These are phyloP conservation scores for Ophiostoma piceae DNA, from an alignment of 2,329 filamentous ascomycete species.

Conservation along the genomic window DNA sequence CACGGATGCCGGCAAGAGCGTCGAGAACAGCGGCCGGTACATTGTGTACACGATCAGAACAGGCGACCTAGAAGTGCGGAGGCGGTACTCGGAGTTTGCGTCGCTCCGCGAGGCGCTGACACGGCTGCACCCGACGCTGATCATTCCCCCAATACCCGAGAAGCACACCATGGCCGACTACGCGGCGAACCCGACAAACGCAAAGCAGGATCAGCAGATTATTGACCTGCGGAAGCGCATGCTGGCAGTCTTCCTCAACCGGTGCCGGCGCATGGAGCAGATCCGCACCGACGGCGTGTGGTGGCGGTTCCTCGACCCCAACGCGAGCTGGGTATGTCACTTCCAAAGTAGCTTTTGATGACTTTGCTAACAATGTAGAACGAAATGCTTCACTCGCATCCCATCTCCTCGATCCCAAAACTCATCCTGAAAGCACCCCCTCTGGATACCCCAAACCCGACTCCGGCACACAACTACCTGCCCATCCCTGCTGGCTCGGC, in stretches of 20 bases:
- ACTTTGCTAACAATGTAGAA: slow-evolving; percentile 49
- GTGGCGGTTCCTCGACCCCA: slow-evolving; percentile 96
- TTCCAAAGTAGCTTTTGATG: not conserved
- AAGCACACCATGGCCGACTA: slow-evolving; percentile 99
- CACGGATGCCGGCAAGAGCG: slow-evolving; percentile 90
- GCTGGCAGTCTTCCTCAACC: slow-evolving; percentile 90
- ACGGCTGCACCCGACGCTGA: slow-evolving; percentile 85
- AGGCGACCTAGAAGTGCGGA: slow-evolving; percentile 87
- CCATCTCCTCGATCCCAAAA: slow-evolving; percentile 86
- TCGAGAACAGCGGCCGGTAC: slow-evolving; percentile 83
- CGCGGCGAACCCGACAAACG: slow-evolving; percentile 93
- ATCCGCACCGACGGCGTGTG: slow-evolving; percentile 90
- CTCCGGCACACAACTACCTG: slow-evolving; percentile 77
- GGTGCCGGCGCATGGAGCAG: slow-evolving; percentile 87
- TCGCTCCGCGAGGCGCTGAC: slow-evolving; percentile 84
- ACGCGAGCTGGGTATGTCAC: slow-evolving; percentile 83
- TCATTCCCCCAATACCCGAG: slow-evolving; percentile 95
- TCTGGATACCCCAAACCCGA: slow-evolving; percentile 87
- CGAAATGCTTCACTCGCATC: slow-evolving; percentile 90
- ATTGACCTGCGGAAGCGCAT: slow-evolving; percentile 96
- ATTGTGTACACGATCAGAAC: slow-evolving; percentile 98
- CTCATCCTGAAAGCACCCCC: slow-evolving; percentile 93
- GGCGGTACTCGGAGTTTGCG: slow-evolving; percentile 94
- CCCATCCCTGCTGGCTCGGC: slow-evolving; percentile 80
- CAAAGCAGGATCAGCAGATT: slow-evolving; percentile 94